A percentile compares a stretch with the other conserved stretches of the same genome.
phyloP scores from a whole-genome alignment of 768 basidiomycete species.

The Boletus pseudopeckii region DNA sequence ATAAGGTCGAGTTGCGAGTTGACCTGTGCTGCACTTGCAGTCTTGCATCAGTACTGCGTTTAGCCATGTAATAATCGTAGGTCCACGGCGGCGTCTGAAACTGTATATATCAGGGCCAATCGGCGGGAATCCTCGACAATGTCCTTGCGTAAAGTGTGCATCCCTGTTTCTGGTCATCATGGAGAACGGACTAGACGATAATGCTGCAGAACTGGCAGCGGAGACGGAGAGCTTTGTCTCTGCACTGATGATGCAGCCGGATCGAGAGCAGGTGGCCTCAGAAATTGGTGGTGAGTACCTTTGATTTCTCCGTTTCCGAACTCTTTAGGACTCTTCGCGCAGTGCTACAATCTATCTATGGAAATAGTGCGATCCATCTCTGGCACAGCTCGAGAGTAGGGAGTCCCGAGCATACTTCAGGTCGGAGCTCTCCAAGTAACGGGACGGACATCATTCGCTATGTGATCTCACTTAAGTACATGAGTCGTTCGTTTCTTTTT shows the following conservation, averaged over 20 bases:
- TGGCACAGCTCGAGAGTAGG: slow-evolving; percentile 43
- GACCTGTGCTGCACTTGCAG: no score
- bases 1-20: no score
- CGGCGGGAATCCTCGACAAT: slow-evolving; percentile 4
- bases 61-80: neutral
- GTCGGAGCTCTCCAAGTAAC: slow-evolving; percentile 13
- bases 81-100: slow-evolving; percentile 8
- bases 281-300: slow-evolving; percentile 43
- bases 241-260: slow-evolving; percentile 32
- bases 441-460: slow-evolving; percentile 52
- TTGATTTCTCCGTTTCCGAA: neutral
- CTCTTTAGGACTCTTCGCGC: neutral
- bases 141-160: slow-evolving; percentile 3
- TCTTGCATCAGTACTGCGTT: no score
- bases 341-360: slow-evolving; percentile 83
- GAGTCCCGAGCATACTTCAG: slow-evolving; percentile 5
- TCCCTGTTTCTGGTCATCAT: slow-evolving; percentile 6
- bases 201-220: slow-evolving; percentile 11
- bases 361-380: slow-evolving; percentile 58
- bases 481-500: slow-evolving; percentile 3
- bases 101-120: neutral
- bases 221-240: slow-evolving; percentile 28
- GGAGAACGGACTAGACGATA: slow-evolving; percentile 12
- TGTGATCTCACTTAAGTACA: slow-evolving; percentile 62
- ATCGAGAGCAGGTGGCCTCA: slow-evolving; percentile 42